Base-by-base conservation (phyloP, 805 yeast species). In the Zygotorulaspora sp. region DNA sequence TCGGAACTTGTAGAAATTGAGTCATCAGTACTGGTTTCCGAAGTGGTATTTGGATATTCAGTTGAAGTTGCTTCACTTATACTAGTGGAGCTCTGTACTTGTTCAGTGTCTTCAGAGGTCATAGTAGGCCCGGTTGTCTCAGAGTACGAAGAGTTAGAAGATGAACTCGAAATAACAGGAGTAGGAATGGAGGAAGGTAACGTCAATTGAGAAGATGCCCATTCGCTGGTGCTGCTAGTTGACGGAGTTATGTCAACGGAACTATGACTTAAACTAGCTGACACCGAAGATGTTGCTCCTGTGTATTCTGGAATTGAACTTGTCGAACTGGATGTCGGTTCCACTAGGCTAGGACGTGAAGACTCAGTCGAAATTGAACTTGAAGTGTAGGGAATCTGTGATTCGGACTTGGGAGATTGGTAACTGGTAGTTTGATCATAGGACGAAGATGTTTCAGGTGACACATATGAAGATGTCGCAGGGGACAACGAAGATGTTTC, bases 361-460 rank as follows among this genome's bases (percentile, higher is more conserved):
- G 7, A 5, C 8, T 26, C n/a, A n/a, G n/a, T n/a, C n/a, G n/a
- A n/a, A n/a, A n/a, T n/a, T n/a, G n/a, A n/a, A n/a, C n/a, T n/a
- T n/a, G n/a, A n/a, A n/a, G n/a, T n/a, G n/a, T n/a, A n/a, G n/a
- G n/a, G n/a, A n/a, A n/a, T n/a, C n/a, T n/a, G n/a, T n/a, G n/a
- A n/a, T n/a, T n/a, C n/a, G n/a, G n/a, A n/a, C n/a, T n/a, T n/a
- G n/a, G n/a, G n/a, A n/a, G n/a, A n/a, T n/a, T n/a, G n/a, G n/a
- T n/a, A n/a, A n/a, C n/a, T n/a, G n/a, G n/a, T n/a, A n/a, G n/a
- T n/a, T n/a, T n/a, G n/a, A n/a, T n/a, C n/a, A n/a, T n/a, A n/a
- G n/a, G n/a, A n/a, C n/a, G n/a, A n/a, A n/a, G 38, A 40, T 14
- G 47, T 34, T 12, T 43, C 19, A 21, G 40, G 34, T n/a, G 44